Evolutionary conservation across 805 yeast species (phyloP).

Genomic region (Lachancea lanzarotensis): DNA sequence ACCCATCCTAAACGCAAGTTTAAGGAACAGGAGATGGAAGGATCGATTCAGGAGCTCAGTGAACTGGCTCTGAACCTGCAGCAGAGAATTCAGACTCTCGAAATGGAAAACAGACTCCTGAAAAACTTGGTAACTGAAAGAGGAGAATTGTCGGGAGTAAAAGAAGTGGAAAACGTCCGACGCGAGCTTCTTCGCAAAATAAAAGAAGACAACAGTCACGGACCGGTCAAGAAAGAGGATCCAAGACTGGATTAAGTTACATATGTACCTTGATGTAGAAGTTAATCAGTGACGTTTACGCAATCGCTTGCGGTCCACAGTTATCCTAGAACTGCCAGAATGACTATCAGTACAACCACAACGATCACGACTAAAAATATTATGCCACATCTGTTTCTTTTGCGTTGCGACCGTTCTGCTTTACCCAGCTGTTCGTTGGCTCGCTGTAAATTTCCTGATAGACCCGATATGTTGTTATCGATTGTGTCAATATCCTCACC

Average conservation of each 20-base stretch:
- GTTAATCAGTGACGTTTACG: neutral
- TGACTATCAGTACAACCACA: constrained; percentile 41
- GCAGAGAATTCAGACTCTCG: constrained; percentile 70
- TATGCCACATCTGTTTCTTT: constrained; percentile 63
- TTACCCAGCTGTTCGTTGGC: constrained; percentile 65
- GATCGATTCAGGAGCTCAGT: constrained; percentile 62
- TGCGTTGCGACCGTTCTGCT: constrained; percentile 70
- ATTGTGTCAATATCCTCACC: constrained; percentile 79
- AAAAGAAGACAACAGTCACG: constrained; percentile 3
- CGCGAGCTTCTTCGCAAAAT: constrained; percentile 19
- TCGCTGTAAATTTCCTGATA: constrained; percentile 57
- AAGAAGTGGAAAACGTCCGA: constrained; percentile 47
- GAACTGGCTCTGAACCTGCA: constrained; percentile 63
- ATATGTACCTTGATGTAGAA: neutral
- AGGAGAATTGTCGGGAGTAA: constrained; percentile 47
- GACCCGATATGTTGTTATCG: constrained; percentile 66
- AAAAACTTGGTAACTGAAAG: constrained; percentile 80
- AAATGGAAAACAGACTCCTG: constrained; percentile 87
- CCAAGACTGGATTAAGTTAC: neutral
- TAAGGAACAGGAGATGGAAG: constrained; percentile 88
- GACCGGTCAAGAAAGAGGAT: neutral
- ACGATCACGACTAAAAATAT: no score
- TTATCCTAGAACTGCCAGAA: constrained; percentile 41
- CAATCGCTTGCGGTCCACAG: neutral
- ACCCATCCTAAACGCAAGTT: constrained; percentile 63